A percentile compares a stretch with the other conserved stretches of the same genome.
These are phyloP conservation scores for Pleurotus djamor DNA, from an alignment of 768 basidiomycete species.

Conservation along the genomic window DNA sequence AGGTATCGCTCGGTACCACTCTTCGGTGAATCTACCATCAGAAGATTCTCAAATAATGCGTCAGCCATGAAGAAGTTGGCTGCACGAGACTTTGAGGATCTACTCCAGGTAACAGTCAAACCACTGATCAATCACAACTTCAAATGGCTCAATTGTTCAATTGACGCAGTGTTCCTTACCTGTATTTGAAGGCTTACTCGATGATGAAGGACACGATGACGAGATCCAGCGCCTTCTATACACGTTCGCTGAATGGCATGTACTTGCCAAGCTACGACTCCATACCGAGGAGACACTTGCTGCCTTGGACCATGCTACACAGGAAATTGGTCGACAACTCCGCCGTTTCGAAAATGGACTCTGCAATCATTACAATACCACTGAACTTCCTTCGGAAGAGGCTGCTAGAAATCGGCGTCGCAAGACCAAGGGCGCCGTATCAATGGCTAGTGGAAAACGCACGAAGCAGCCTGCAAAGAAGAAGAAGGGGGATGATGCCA, in stretches of 20 bases:
- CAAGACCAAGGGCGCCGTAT: no score
- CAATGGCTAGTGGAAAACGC: no score
- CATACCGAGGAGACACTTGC: slow-evolving; percentile 24
- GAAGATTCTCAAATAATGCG: slow-evolving; percentile 22
- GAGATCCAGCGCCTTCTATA: slow-evolving; percentile 21
- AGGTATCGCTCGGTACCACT: slow-evolving; percentile 22
- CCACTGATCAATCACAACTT: no score
- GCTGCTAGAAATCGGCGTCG: slow-evolving; percentile 11
- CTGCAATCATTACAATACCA: slow-evolving; percentile 12
- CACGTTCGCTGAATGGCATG: slow-evolving; percentile 27
- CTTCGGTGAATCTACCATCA: slow-evolving; percentile 24
- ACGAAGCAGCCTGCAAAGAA: slow-evolving; percentile 6
- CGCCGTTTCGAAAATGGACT: slow-evolving; percentile 26
- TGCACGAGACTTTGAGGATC: slow-evolving; percentile 34
- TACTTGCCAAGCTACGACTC: slow-evolving; percentile 27
- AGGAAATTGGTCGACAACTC: slow-evolving; percentile 22
- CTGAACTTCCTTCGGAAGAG: background rate
- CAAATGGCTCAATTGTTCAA: no score
- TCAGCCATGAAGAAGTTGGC: slow-evolving; percentile 29
- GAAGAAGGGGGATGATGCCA: slow-evolving; percentile 4
- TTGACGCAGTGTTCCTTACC: slow-evolving; percentile 29
- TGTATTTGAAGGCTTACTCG: slow-evolving; percentile 33
- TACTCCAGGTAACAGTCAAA: slow-evolving; percentile 40
- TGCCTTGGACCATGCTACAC: slow-evolving; percentile 21
- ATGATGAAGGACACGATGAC: slow-evolving; percentile 13